A percentile compares a stretch with the other conserved stretches of the same genome.
Evolutionary conservation across 1,284 basidiomycete species (phyloP).

Genomic region (Puccinia horiana): DNA sequence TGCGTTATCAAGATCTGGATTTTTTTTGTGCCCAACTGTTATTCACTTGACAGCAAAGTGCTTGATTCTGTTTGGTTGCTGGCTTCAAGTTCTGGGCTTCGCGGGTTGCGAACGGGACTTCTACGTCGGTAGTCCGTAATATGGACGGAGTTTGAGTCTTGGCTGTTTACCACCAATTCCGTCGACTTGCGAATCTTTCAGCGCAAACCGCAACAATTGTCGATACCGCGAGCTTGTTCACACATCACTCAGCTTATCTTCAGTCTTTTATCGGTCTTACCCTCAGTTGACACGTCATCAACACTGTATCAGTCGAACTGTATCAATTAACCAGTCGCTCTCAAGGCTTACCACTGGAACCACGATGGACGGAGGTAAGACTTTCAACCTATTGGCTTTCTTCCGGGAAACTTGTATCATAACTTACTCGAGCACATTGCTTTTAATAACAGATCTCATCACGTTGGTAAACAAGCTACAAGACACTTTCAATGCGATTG

Average conservation of each 20-base stretch:
- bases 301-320: background rate
- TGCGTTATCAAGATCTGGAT: too few relatives aligned
- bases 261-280: background rate
- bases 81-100: background rate
- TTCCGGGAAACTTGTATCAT: background rate
- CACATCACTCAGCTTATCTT: background rate
- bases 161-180: constrained; percentile 3
- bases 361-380: constrained; percentile 19
- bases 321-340: background rate
- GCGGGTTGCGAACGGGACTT: background rate
- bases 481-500: constrained; percentile 59
- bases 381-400: background rate
- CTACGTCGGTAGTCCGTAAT: background rate
- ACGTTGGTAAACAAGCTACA: constrained; percentile 94
- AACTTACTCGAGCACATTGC: background rate
- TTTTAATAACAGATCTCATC: constrained; percentile 70
- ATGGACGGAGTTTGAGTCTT: background rate
- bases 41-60: background rate
- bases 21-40: too few relatives aligned
- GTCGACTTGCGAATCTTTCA: background rate
- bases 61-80: background rate
- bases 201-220: background rate
- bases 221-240: background rate
- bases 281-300: background rate
- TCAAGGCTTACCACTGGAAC: background rate